These are phyloP conservation scores for Lentinula boryana DNA, from an alignment of 768 basidiomycete species.

Conservation along the genomic window DNA sequence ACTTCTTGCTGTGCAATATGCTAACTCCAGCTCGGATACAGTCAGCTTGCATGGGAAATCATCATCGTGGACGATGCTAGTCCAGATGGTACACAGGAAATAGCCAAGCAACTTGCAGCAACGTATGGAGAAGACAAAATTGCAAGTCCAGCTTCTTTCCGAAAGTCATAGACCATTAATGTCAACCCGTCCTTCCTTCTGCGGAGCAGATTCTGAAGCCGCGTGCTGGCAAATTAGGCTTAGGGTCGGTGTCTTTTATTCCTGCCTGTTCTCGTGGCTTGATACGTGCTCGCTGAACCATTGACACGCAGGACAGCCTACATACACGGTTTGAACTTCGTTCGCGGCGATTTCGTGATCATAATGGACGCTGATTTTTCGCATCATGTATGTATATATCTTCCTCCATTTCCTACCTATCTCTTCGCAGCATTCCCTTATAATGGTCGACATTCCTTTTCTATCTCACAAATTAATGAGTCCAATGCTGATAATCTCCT, in stretches of 20 bases:
- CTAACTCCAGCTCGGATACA: slow-evolving; percentile 19
- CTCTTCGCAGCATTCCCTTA: neutral
- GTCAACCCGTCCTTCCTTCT: too few species aligned
- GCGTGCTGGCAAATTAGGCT: slow-evolving; percentile 84
- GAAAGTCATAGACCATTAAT: neutral
- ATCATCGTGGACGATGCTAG: slow-evolving; percentile 90
- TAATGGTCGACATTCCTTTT: neutral
- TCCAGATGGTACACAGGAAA: slow-evolving; percentile 89
- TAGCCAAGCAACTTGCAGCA: slow-evolving; percentile 70
- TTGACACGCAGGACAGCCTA: slow-evolving; percentile 69
- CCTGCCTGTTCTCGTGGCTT: neutral
- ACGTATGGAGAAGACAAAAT: slow-evolving; percentile 85
- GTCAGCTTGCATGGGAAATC: slow-evolving; percentile 78
- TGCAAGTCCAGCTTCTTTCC: slow-evolving; percentile 31
- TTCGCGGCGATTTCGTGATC: slow-evolving; percentile 88
- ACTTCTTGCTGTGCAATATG: neutral
- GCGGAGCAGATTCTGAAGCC: slow-evolving; percentile 66
- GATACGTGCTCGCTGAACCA: neutral
- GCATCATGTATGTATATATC: slow-evolving; percentile 63
- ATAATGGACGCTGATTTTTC: slow-evolving; percentile 98
- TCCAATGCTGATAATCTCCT: slow-evolving; percentile 5
- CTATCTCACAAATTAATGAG: neutral
- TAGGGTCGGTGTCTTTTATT: slow-evolving; percentile 51
- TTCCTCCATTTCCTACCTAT: neutral
- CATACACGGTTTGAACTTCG: slow-evolving; percentile 86